Evolutionary conservation across 345 rosid species (phyloP).

Genomic region (Brassica juncea): DNA sequence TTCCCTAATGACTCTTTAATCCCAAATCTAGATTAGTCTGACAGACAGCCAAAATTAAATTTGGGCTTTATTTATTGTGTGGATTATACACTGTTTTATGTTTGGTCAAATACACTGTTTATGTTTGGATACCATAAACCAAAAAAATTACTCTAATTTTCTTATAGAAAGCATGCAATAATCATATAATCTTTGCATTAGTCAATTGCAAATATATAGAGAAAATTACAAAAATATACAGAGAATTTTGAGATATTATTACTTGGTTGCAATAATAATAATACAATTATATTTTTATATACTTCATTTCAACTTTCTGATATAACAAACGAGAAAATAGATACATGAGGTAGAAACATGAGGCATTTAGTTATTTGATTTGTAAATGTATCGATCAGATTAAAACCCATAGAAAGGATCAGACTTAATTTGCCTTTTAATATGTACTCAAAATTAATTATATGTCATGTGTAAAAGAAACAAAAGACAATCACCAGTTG

Average conservation of each 20-base stretch:
- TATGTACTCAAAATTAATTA: background rate
- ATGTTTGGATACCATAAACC: background rate
- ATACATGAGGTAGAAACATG: background rate
- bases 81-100: background rate
- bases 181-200: background rate
- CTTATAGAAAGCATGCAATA: background rate
- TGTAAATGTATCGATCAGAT: background rate
- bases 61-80: background rate
- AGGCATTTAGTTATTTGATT: background rate
- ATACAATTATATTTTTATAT: background rate
- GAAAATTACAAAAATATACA: background rate
- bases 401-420: background rate
- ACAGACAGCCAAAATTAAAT: background rate
- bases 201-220: background rate
- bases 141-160: background rate
- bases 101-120: background rate
- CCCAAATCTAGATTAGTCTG: slow-evolving; percentile 4
- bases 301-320: background rate
- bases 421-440: background rate
- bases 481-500: slow-evolving; percentile 25
- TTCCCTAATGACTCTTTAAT: slow-evolving; percentile 22
- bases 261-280: background rate
- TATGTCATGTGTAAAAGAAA: slow-evolving; percentile 15
- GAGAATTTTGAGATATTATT: background rate
- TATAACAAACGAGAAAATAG: background rate